These are phyloP conservation scores for Trichoderma asperelloides DNA, from an alignment of 495 filamentous ascomycete species.

Conservation along the genomic window DNA sequence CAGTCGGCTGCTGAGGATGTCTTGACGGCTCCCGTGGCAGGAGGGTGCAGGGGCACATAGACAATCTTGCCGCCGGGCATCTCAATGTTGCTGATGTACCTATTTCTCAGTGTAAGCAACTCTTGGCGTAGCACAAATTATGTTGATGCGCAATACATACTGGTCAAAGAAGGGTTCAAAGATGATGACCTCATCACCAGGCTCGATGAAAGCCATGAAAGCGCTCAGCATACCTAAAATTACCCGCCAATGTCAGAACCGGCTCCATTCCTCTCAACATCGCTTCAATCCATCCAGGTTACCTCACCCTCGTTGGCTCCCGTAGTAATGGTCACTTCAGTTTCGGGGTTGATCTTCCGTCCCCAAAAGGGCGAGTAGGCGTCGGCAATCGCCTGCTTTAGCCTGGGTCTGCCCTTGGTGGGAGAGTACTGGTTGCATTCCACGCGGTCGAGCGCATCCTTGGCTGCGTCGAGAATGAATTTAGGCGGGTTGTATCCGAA, in stretches of 20 bases:
- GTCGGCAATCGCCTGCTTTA: constrained; percentile 85
- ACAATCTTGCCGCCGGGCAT: constrained; percentile 93
- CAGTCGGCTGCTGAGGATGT: constrained; percentile 82
- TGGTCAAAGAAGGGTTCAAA: constrained; percentile 99
- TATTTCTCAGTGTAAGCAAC: constrained; percentile 16
- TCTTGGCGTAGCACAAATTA: neutral
- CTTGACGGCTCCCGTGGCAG: constrained; percentile 67
- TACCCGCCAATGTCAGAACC: neutral
- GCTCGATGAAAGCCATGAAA: constrained; percentile 95
- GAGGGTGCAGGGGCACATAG: constrained; percentile 88
- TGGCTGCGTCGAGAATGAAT: constrained; percentile 87
- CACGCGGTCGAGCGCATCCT: constrained; percentile 78
- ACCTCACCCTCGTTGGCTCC: constrained; percentile 82
- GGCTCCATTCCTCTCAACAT: neutral
- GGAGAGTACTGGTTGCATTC: constrained; percentile 99
- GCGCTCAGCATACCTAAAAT: constrained; percentile 71
- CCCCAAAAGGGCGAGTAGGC: constrained; percentile 84
- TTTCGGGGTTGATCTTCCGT: constrained; percentile 70
- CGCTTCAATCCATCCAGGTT: neutral
- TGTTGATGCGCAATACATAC: constrained; percentile 34
- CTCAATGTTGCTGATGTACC: constrained; percentile 92
- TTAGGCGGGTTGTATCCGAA: constrained; percentile 94
- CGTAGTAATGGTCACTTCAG: constrained; percentile 89
- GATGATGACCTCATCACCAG: constrained; percentile 90
- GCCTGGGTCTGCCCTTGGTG: constrained; percentile 79